Evolutionary conservation across 2,329 filamentous ascomycete species (phyloP).

Genomic region (Aureobasidium namibiae): DNA sequence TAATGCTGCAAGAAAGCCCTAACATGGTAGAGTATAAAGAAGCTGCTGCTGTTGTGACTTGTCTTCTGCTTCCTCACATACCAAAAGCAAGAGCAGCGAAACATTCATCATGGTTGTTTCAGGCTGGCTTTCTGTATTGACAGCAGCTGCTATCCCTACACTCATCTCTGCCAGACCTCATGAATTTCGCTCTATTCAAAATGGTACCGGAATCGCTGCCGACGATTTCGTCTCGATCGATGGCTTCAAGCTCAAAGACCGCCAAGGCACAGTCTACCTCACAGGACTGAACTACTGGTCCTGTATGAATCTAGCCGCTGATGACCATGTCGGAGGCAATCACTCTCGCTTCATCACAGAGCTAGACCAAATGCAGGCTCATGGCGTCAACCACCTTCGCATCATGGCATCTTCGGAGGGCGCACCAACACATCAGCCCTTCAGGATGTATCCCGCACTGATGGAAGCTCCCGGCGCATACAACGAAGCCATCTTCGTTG

Average conservation of each 20-base stretch:
- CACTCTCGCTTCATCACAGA: constrained; percentile 30
- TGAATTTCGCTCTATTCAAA: neutral
- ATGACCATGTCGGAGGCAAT: constrained; percentile 28
- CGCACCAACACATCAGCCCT: constrained; percentile 30
- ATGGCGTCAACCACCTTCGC: constrained; percentile 33
- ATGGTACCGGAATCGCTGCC: constrained; percentile 13
- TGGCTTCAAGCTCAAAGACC: constrained; percentile 26
- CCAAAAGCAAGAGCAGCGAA: neutral
- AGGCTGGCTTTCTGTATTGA: neutral
- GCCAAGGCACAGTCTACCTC: constrained; percentile 29
- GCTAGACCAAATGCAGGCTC: constrained; percentile 32
- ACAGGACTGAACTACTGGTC: constrained; percentile 35
- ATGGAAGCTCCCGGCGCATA: constrained; percentile 30
- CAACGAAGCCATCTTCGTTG: constrained; percentile 31
- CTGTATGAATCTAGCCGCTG: constrained; percentile 33
- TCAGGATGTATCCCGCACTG: constrained; percentile 32
- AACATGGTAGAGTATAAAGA: neutral
- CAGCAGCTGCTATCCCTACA: neutral
- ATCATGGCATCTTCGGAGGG: constrained; percentile 34
- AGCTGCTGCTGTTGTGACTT: neutral
- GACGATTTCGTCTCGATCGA: constrained; percentile 31
- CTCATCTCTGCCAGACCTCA: neutral
- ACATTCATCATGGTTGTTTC: neutral
- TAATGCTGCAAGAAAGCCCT: neutral
- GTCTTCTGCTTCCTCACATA: neutral